These are phyloP conservation scores for Sisymbrium irio DNA, from an alignment of 345 rosid species.

Conservation along the genomic window DNA sequence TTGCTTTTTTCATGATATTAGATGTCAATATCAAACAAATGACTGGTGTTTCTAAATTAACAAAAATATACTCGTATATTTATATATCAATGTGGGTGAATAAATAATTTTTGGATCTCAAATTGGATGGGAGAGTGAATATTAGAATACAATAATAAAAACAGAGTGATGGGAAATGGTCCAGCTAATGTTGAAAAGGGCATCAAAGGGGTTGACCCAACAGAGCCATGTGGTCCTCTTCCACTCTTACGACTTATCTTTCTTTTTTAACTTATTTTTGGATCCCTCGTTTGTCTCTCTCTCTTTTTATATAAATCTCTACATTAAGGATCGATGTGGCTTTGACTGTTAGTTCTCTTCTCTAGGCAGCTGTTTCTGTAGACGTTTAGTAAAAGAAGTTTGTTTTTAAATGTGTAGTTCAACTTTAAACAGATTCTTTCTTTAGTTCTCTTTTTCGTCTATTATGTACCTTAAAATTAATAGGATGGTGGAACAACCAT, in stretches of 20 bases:
- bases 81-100: neutral
- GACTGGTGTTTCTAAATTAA: neutral
- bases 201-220: slow-evolving; percentile 22
- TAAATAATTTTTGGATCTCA: slow-evolving; percentile 8
- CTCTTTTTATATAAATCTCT: neutral
- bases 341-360: slow-evolving; percentile 16
- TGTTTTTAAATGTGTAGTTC: neutral
- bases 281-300: slow-evolving; percentile 28
- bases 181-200: slow-evolving; percentile 35
- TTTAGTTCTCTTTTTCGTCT: too few relatives aligned
- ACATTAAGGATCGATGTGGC: neutral
- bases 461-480: neutral
- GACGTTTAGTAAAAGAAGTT: neutral
- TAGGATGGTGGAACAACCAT: neutral
- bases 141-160: neutral
- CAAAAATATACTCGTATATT: neutral
- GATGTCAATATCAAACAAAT: slow-evolving; percentile 30
- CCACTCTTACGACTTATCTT: slow-evolving; percentile 31
- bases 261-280: slow-evolving; percentile 13
- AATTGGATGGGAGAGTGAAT: slow-evolving; percentile 12
- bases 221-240: slow-evolving; percentile 43
- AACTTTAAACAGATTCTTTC: neutral
- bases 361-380: neutral
- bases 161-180: slow-evolving; percentile 32
- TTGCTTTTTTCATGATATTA: slow-evolving; percentile 31